Evolutionary conservation across 345 rosid species (phyloP), one percentile per base, ranked within the genome.

Genomic region (Raphanus sativus): DNA sequence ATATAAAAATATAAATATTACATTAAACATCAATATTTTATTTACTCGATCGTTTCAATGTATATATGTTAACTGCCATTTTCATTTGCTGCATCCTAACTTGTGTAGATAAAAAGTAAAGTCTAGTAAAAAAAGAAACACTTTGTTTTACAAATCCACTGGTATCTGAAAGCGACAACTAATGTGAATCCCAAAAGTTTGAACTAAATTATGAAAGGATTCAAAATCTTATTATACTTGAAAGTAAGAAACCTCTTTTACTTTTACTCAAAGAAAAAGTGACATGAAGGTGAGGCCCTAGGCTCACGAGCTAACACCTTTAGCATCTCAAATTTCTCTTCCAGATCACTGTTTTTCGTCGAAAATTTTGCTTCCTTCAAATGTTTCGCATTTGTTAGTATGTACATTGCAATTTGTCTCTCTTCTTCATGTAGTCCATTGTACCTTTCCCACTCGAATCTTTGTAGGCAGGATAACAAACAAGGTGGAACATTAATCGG

Each of bases 371-470:
- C 77, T 58, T 33, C 60, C 28, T 5, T 34, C 77, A 73, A 52
- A 12, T 52, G 52, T 52, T 30, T 73, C 2, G 70, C 77, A 63
- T 63, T 63, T 33, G 70, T 13, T 48, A 62, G 76, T 48, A 73
- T 63, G 52, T 73, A 73, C 16, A 42, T 33, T 28, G 77, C 77
- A 73, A 73, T 21, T 73, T 64, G 62, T 63, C 36, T 73, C 54
- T 73, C 63, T 73, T 73, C 70, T 63, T 50, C 76, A 52, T 52
- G 63, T 34, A 33, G 52, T 54, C 77, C 77, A 65, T 64, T 63
- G 70, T 73, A 64, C 4, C 28, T 16, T 24, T 63, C 63, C 77
- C 77, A 73, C 54, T 63, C 54, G 7, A 73, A 32, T n/a, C 2
- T 64, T 73, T 64, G 16, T 52, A 73, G 70, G 52, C 54, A 0